Percentiles rank a stretch among this genome's conserved stretches.
Evolutionary conservation across 345 rosid genomes (phyloP).

Genomic region (Gossypium rotundifolium): DNA sequence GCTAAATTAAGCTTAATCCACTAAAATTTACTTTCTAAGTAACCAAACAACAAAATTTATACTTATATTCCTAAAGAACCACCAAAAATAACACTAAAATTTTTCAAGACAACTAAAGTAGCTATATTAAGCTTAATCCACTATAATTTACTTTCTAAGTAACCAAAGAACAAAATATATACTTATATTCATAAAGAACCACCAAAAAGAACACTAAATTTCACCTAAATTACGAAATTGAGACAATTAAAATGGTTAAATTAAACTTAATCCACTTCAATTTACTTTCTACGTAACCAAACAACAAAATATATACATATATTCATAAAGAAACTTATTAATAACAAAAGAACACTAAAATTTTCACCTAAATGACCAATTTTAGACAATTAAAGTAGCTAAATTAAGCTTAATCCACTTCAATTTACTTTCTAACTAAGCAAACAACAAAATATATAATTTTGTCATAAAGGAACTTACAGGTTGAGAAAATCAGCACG

Average conservation of each 20-base stretch:
- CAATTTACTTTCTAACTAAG: not conserved
- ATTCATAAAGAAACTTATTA: too few species aligned
- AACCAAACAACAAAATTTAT: not conserved
- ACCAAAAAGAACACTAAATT: too few species aligned
- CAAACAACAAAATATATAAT: too few species aligned
- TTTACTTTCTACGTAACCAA: not conserved
- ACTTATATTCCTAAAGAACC: too few species aligned
- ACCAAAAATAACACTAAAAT: not conserved
- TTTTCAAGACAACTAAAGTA: not conserved
- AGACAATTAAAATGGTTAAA: not conserved
- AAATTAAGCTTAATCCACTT: not conserved
- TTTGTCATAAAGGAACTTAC: slow-evolving; percentile 26
- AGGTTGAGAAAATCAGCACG: slow-evolving; percentile 69
- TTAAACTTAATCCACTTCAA: not conserved
- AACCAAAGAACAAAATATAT: not conserved
- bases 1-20: not conserved
- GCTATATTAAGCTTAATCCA: not conserved
- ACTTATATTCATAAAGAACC: too few species aligned
- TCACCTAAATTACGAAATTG: not conserved
- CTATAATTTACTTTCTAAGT: not conserved
- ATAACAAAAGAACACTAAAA: not conserved
- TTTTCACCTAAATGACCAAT: not conserved
- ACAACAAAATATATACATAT: not conserved
- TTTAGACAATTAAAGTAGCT: not conserved
- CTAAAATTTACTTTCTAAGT: not conserved